Evolutionary conservation across 169 alveolate genomes (phyloP).

Genomic region (Toxoplasma gondii): DNA sequence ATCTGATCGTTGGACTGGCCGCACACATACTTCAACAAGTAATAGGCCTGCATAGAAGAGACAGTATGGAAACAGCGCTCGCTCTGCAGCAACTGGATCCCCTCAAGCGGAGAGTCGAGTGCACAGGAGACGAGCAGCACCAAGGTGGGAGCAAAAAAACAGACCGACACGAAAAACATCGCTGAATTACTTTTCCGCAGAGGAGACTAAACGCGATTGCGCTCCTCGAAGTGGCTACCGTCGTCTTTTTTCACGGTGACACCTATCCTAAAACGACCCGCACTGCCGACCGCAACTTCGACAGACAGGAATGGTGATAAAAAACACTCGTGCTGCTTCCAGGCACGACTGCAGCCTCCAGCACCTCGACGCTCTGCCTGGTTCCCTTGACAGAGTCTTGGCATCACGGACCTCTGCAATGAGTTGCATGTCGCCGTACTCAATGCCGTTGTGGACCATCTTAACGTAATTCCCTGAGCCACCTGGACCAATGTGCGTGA

Average conservation of each 20-base stretch:
- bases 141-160: background rate
- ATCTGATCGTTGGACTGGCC: slow-evolving; percentile 26
- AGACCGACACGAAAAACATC: too few species aligned
- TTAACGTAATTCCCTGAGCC: slow-evolving; percentile 87
- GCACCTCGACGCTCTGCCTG: background rate
- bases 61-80: background rate
- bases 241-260: too few species aligned
- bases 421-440: slow-evolving; percentile 85
- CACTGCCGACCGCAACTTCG: too few species aligned
- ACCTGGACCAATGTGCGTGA: slow-evolving; percentile 82
- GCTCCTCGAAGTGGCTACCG: too few species aligned
- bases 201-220: too few species aligned
- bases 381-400: background rate
- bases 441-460: slow-evolving; percentile 90
- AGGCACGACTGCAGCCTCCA: background rate
- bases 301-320: background rate
- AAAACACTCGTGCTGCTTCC: background rate
- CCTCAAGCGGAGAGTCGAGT: background rate
- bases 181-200: too few species aligned
- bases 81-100: background rate
- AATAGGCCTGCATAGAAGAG: slow-evolving; percentile 40
- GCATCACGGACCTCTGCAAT: slow-evolving; percentile 75
- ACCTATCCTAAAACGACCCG: too few species aligned
- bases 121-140: background rate
- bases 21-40: slow-evolving; percentile 8